Conservation (phyloP, 345 rosid species). For the Dimocarpus longan region DNA sequence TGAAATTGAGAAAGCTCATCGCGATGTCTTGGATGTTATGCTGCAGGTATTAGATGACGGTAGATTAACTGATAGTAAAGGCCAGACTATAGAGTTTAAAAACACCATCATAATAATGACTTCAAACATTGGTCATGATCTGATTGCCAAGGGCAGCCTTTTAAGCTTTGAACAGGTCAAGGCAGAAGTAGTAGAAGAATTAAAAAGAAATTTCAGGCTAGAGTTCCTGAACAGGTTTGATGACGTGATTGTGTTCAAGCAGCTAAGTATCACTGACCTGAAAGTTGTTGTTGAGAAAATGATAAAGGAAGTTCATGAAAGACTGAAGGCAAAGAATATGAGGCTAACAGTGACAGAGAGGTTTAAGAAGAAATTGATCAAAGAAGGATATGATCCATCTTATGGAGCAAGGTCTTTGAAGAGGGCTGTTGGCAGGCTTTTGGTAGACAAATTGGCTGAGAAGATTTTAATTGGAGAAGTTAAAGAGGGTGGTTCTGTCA, state of each 20-base stretch:
- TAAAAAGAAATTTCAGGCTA: slow-evolving; percentile 55
- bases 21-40: slow-evolving; percentile 60
- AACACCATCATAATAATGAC: slow-evolving; percentile 67
- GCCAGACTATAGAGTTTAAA: slow-evolving; percentile 61
- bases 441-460: slow-evolving; percentile 64
- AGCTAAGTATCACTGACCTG: slow-evolving; percentile 46
- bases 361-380: slow-evolving; percentile 49
- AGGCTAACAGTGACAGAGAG: slow-evolving; percentile 51
- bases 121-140: slow-evolving; percentile 55
- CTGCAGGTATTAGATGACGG: slow-evolving; percentile 66
- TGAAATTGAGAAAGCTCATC: slow-evolving; percentile 71
- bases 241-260: slow-evolving; percentile 60
- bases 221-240: slow-evolving; percentile 69
- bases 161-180: background rate
- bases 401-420: slow-evolving; percentile 73
- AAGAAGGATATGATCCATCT: slow-evolving; percentile 56
- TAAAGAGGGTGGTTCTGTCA: slow-evolving; percentile 54
- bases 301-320: slow-evolving; percentile 47
- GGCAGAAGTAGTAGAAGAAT: slow-evolving; percentile 45
- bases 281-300: slow-evolving; percentile 54
- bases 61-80: slow-evolving; percentile 60
- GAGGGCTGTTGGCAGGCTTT: slow-evolving; percentile 57
- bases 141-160: slow-evolving; percentile 37
- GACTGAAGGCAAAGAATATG: slow-evolving; percentile 51
- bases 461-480: slow-evolving; percentile 50